Evolutionary conservation across 441 rosid genomes (phyloP).

Genomic region (Eruca vesicaria): DNA sequence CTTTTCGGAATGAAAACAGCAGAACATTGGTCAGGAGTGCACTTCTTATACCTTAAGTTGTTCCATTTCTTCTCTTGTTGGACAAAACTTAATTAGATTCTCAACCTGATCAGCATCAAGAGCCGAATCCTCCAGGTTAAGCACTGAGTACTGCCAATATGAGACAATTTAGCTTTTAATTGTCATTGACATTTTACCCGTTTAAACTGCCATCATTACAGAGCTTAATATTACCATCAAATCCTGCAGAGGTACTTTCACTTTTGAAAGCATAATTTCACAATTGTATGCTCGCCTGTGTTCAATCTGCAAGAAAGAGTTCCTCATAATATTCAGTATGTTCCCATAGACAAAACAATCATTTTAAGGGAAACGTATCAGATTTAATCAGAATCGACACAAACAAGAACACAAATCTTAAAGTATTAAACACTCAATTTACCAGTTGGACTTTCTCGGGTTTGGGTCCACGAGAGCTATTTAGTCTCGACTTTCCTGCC

Average conservation of each 20-base stretch:
- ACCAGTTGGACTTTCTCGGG: conserved; percentile 96
- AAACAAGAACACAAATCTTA: neutral
- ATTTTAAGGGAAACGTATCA: neutral
- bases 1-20: neutral
- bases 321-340: conserved; percentile 3
- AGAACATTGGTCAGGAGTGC: neutral
- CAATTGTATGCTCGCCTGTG: conserved; percentile 92
- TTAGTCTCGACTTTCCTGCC: conserved; percentile 43
- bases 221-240: conserved; percentile 62
- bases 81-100: conserved; percentile 86
- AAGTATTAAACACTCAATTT: conserved; percentile 19
- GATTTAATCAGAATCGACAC: neutral
- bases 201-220: conserved; percentile 8
- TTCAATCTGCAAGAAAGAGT: conserved; percentile 60
- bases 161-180: conserved; percentile 1
- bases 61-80: conserved; percentile 94
- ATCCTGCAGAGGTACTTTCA: conserved; percentile 80
- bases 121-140: conserved; percentile 75
- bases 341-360: neutral
- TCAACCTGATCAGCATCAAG: conserved; percentile 89
- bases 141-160: conserved; percentile 64
- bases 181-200: neutral
- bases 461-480: conserved; percentile 56
- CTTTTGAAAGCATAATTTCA: conserved; percentile 98
- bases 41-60: conserved; percentile 59